Percentiles rank a stretch among this genome's conserved stretches.
phyloP scores from a whole-genome alignment of 164 flowering plant species.

The Magnolia kwangsiensis region DNA sequence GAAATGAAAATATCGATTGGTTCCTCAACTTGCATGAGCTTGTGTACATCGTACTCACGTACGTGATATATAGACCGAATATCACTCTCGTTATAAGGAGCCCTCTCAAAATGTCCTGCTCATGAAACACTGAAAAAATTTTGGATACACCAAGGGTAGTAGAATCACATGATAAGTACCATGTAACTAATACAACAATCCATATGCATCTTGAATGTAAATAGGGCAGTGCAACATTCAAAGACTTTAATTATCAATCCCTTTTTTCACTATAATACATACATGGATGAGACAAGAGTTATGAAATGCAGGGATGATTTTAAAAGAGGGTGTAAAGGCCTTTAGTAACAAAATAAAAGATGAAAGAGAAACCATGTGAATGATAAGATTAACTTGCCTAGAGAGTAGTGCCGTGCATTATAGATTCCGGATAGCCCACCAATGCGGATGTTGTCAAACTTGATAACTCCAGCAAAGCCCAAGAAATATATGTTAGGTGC shows the following conservation, averaged over 20 bases:
- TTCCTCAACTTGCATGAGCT: slow-evolving; percentile 84
- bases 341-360: neutral
- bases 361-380: neutral
- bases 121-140: slow-evolving; percentile 22
- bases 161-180: neutral
- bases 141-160: slow-evolving; percentile 8
- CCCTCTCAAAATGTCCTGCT: slow-evolving; percentile 89
- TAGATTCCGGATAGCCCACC: slow-evolving; percentile 97
- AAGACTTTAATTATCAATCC: neutral
- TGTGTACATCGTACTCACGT: slow-evolving; percentile 89
- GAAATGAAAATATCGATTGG: slow-evolving; percentile 90
- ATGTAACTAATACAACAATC: neutral
- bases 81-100: slow-evolving; percentile 77
- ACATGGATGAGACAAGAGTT: neutral
- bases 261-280: neutral
- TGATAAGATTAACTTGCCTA: slow-evolving; percentile 35
- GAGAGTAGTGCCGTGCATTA: slow-evolving; percentile 52
- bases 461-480: slow-evolving; percentile 91
- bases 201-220: neutral
- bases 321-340: neutral
- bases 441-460: slow-evolving; percentile 83
- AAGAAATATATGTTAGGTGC: slow-evolving; percentile 89
- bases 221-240: neutral
- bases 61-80: slow-evolving; percentile 88
- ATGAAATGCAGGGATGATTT: neutral